Evolutionary conservation across 257 asterid genomes (phyloP).

Genomic region (Solanum corneliomulleri): DNA sequence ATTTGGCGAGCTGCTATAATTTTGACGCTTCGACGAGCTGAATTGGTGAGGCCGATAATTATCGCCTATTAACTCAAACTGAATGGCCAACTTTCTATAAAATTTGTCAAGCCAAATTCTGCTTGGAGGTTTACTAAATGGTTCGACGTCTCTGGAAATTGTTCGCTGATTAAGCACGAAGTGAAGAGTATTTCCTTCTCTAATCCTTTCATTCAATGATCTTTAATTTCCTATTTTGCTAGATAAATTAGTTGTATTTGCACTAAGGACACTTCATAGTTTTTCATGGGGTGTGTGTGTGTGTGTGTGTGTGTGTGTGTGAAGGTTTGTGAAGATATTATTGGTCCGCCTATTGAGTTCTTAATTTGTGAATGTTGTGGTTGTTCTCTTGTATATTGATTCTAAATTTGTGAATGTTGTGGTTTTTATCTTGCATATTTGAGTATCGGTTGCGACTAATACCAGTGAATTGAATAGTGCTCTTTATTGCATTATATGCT

Average conservation of each 20-base stretch:
- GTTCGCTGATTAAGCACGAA: background rate
- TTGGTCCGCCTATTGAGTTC: too few relatives aligned
- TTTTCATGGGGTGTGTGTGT: too few relatives aligned
- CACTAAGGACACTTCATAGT: background rate
- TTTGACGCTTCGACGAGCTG: background rate
- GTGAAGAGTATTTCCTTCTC: background rate
- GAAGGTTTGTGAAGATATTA: too few relatives aligned
- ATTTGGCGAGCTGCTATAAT: background rate
- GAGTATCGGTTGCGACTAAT: background rate
- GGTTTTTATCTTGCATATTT: too few relatives aligned
- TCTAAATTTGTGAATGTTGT: too few relatives aligned
- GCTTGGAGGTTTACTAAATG: background rate
- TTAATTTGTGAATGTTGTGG: too few relatives aligned
- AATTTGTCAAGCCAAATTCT: too few relatives aligned
- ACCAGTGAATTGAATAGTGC: background rate
- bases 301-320: too few relatives aligned
- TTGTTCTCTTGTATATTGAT: too few relatives aligned
- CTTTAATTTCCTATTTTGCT: background rate
- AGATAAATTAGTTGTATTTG: background rate
- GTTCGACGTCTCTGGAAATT: background rate
- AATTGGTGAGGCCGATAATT: background rate
- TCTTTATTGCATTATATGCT: background rate
- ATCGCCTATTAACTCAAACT: background rate
- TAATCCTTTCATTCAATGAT: background rate
- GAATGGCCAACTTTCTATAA: background rate